Evolutionary conservation across 1,284 basidiomycete species (phyloP).

Genomic region (Ceratorhiza oryzae-sativae): DNA sequence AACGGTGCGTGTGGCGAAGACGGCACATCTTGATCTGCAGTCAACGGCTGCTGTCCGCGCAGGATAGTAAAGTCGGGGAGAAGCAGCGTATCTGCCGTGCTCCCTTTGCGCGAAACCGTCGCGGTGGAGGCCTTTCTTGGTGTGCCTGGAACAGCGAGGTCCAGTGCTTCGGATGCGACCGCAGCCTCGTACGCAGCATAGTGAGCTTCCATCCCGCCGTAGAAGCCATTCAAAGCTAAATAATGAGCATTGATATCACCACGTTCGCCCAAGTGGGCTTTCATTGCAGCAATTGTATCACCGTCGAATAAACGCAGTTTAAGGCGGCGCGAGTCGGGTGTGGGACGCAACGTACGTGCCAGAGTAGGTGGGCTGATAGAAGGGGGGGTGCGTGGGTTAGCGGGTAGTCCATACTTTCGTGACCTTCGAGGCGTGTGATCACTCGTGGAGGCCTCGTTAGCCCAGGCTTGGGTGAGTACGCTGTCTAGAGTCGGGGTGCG

Average conservation of each 20-base stretch:
- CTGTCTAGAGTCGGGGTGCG: neutral
- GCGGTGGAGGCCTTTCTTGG: neutral
- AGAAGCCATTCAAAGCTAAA: neutral
- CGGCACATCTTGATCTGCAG: conserved; percentile 21
- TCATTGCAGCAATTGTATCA: conserved; percentile 3
- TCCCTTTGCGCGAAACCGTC: conserved; percentile 16
- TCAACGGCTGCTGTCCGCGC: conserved; percentile 16
- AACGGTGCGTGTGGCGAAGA: conserved; percentile 8
- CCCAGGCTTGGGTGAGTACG: neutral
- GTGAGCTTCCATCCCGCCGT: conserved; percentile 15
- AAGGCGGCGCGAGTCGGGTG: conserved; percentile 31
- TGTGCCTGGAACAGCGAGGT: neutral
- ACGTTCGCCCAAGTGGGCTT: neutral
- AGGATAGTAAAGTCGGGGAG: conserved; percentile 30
- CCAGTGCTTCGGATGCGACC: neutral
- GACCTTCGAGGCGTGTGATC: neutral
- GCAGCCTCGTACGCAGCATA: conserved; percentile 2
- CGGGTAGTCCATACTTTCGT: neutral
- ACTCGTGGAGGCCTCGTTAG: neutral
- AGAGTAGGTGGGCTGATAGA: neutral
- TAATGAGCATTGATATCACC: conserved; percentile 4
- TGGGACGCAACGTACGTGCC: neutral
- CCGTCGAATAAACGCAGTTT: conserved; percentile 9
- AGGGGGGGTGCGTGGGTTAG: neutral
- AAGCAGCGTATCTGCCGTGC: conserved; percentile 8